Base-by-base conservation (phyloP, 208 protist species). In the Crithidia bombi region DNA sequence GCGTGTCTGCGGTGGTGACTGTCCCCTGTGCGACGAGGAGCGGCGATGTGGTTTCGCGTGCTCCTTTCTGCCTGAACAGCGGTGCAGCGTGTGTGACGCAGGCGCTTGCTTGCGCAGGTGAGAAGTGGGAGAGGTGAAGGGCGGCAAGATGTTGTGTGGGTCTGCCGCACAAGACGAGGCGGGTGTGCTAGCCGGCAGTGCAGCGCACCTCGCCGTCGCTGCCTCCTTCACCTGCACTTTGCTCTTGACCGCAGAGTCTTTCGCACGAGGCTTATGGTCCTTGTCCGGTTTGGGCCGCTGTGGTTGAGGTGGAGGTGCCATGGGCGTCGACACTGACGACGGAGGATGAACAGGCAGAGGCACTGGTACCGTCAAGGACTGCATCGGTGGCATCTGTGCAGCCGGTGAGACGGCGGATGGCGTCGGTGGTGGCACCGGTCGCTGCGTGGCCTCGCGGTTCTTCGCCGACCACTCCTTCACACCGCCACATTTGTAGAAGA, bases 401-500 rank as follows among this genome's bases (percentile, higher is more conserved):
- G 26, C 26, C 3, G 57, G 26, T 23, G 41, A 19, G 19, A 26
- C 41, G 39, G 57, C 49, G 28, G 43, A 15, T 30, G 57, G 57
- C 5, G 57, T 36, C 3, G 25, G 26, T 23, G 41, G 41, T 5
- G 39, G 57, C 0, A 33, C 57, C 3, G 38, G 26, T 51, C 17
- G 21, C 25, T 64, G 39, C 28, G 1, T 35, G 3, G 23, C 26
- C 26, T 38, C 28, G 1, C 25, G 15, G 11, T 51, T 4, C 15
- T 23, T 23, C 41, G 38, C 51, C 25, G 38, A 2, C 70, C 70
- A 75, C 14, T 21, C 57, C 28, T 39, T 39, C 0, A 69, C 17
- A n/a, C 25, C 62, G 35, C 57, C 44, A 4, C 43, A 5, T 36
- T 58, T 69, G 62, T 21, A 64, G 49, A 75, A 33, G 19, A 75